These are phyloP conservation scores for Cardamine occulta DNA, from an alignment of 345 rosid genomes.

Conservation along the genomic window DNA sequence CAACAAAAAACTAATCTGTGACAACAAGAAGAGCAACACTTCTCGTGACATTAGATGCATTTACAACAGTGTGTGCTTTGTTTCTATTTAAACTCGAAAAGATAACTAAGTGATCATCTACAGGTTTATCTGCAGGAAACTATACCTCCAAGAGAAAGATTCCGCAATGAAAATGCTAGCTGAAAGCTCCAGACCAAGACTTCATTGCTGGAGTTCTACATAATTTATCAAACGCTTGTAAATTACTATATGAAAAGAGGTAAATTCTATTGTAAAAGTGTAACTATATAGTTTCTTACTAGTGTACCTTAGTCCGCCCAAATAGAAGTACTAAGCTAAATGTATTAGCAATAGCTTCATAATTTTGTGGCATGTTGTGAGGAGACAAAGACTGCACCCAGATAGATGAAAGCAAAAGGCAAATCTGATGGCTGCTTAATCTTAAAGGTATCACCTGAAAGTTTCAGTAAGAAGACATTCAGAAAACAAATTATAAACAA, in stretches of 20 bases:
- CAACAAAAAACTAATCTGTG: constrained; percentile 36
- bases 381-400: constrained; percentile 80
- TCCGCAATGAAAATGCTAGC: constrained; percentile 67
- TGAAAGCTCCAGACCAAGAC: constrained; percentile 66
- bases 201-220: constrained; percentile 64
- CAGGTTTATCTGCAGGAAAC: background rate
- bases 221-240: constrained; percentile 1
- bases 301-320: constrained; percentile 66
- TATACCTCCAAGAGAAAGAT: constrained; percentile 55
- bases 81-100: background rate
- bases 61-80: background rate
- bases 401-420: constrained; percentile 64
- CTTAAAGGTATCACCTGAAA: constrained; percentile 56
- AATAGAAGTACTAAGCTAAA: constrained; percentile 63
- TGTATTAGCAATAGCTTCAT: constrained; percentile 82
- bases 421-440: constrained; percentile 75
- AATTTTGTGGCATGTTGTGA: constrained; percentile 64
- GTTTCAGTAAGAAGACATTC: constrained; percentile 12
- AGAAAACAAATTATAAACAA: constrained; percentile 7
- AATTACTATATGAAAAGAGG: background rate
- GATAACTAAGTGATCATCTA: background rate
- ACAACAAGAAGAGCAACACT: constrained; percentile 11
- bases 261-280: background rate
- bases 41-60: too few species aligned
- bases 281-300: background rate